These are phyloP conservation scores for Verticillium isaacii DNA, from an alignment of 2,329 filamentous ascomycete genomes.

Conservation along the genomic window DNA sequence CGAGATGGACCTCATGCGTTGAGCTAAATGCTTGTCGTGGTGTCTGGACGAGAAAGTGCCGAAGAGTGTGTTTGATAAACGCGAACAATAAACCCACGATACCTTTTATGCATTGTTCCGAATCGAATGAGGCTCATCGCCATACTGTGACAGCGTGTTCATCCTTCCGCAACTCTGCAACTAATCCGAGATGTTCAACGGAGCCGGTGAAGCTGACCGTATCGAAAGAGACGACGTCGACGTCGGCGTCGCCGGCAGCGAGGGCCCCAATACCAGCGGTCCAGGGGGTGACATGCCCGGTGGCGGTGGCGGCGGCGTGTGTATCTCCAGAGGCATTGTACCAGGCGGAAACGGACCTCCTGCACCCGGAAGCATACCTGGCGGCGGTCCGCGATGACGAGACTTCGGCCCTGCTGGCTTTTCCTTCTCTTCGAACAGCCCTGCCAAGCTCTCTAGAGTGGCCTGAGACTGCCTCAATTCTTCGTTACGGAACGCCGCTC, in stretches of 20 bases:
- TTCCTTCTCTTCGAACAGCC: not conserved
- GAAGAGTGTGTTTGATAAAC: too few species aligned
- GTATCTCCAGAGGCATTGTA: not conserved
- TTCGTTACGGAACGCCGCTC: conserved; percentile 12
- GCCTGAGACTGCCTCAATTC: not conserved
- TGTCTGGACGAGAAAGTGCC: too few species aligned
- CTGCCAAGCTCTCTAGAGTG: not conserved
- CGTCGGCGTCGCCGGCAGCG: not conserved
- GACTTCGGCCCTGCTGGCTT: not conserved
- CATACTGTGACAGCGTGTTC: not conserved
- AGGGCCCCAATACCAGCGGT: not conserved
- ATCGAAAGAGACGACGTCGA: not conserved
- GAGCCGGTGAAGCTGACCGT: not conserved
- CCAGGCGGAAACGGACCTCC: not conserved
- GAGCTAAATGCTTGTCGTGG: too few species aligned
- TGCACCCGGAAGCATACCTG: not conserved
- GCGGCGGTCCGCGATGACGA: not conserved
- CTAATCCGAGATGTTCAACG: not conserved
- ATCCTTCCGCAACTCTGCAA: not conserved
- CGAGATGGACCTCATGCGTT: too few species aligned
- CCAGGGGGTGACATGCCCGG: not conserved
- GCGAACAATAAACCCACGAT: too few species aligned
- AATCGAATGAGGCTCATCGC: not conserved
- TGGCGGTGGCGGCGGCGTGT: not conserved
- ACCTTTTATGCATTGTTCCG: too few species aligned